phyloP scores from a whole-genome alignment of 2,329 filamentous ascomycete genomes.

The Pseudogymnoascus sp. region DNA sequence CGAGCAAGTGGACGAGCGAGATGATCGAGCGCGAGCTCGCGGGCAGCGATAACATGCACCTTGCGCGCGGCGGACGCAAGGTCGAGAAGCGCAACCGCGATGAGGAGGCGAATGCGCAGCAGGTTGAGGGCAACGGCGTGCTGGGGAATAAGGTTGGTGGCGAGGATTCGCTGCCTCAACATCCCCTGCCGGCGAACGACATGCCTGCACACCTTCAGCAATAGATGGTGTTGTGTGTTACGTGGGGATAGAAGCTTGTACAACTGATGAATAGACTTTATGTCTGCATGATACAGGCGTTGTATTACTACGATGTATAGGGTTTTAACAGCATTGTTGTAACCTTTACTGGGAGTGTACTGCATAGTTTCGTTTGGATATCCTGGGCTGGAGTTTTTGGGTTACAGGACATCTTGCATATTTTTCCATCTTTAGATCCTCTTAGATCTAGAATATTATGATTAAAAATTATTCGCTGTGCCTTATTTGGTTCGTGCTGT shows the following conservation, averaged over 20 bases:
- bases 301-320: neutral
- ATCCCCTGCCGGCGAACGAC: neutral
- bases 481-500: neutral
- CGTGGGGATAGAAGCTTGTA: neutral
- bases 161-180: neutral
- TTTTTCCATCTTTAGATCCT: neutral
- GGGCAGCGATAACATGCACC: neutral
- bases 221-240: neutral
- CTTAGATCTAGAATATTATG: constrained; percentile 1
- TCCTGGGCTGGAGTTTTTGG: constrained; percentile 6
- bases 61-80: neutral
- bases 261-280: neutral
- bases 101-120: neutral
- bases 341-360: neutral
- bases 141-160: neutral
- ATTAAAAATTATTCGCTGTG: neutral
- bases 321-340: neutral
- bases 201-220: neutral
- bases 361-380: constrained; percentile 8
- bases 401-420: neutral
- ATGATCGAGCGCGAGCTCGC: constrained; percentile 7
- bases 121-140: neutral
- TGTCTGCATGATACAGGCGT: neutral
- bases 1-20: constrained; percentile 23
- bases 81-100: constrained; percentile 8